These are phyloP conservation scores for Trichoderma simmonsii DNA, from an alignment of 2,329 filamentous ascomycete species.

Conservation along the genomic window DNA sequence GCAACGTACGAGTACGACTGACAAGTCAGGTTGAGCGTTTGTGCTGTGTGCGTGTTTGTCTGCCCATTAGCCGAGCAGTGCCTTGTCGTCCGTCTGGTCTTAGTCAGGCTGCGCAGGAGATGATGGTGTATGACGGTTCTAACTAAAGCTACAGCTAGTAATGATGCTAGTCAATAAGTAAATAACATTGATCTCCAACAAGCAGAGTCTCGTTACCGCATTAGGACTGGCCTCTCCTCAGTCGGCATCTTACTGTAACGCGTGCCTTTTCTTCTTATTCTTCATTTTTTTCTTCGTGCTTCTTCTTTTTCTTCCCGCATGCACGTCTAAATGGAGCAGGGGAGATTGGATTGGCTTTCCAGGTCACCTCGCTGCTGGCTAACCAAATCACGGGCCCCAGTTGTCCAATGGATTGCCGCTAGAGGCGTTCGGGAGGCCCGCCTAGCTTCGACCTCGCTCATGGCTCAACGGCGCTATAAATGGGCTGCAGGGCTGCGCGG, in stretches of 20 bases:
- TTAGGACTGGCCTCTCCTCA: background rate
- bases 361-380: background rate
- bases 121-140: background rate
- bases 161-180: background rate
- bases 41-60: background rate
- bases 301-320: background rate
- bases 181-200: background rate
- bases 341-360: background rate
- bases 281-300: background rate
- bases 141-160: background rate
- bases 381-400: background rate
- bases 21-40: background rate
- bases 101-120: background rate
- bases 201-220: background rate
- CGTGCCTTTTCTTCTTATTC: background rate
- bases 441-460: background rate
- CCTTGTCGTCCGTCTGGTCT: background rate
- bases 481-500: background rate
- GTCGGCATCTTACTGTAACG: background rate
- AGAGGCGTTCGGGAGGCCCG: slow-evolving; percentile 7
- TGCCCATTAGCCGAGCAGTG: background rate
- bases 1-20: background rate
- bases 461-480: slow-evolving; percentile 2
- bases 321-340: background rate
- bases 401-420: slow-evolving; percentile 3